phyloP scores from a whole-genome alignment of 768 basidiomycete genomes.

The Leccinum longicurvipes region DNA sequence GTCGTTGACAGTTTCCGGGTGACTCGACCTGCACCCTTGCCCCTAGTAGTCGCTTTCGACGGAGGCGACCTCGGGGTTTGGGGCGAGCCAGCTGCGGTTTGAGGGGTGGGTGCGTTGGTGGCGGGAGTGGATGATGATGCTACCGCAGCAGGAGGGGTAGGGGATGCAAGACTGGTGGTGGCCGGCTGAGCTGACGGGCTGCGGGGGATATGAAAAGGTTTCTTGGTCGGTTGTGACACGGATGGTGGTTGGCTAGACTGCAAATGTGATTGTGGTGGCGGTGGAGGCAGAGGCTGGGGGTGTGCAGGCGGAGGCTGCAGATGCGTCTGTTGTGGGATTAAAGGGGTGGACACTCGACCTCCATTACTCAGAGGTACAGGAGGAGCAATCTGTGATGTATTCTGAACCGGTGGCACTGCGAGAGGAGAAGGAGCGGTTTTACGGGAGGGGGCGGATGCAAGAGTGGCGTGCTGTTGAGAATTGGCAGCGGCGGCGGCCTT shows the following conservation, averaged over 20 bases:
- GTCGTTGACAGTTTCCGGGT: conserved; percentile 31
- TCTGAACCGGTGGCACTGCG: conserved; percentile 18
- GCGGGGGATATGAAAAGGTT: conserved; percentile 15
- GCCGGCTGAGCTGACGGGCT: conserved; percentile 22
- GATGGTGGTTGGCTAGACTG: conserved; percentile 4
- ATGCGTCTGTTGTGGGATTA: conserved; percentile 10
- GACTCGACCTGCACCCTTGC: conserved; percentile 34
- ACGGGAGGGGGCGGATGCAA: conserved; percentile 1
- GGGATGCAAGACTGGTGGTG: conserved; percentile 17
- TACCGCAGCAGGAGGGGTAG: conserved; percentile 45
- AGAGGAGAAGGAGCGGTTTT: conserved; percentile 5
- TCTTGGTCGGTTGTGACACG: conserved; percentile 15
- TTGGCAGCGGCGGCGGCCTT: conserved; percentile 11
- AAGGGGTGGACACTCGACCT: conserved; percentile 29
- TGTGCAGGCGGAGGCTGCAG: conserved; percentile 7
- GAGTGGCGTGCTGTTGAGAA: conserved; percentile 3
- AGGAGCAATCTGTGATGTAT: conserved; percentile 17
- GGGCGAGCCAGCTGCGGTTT: conserved; percentile 50
- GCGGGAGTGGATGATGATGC: conserved; percentile 51
- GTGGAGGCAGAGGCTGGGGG: conserved; percentile 3
- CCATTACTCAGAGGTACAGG: conserved; percentile 24
- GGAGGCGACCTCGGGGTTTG: conserved; percentile 72
- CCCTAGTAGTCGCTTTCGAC: conserved; percentile 46
- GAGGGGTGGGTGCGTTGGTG: conserved; percentile 39
- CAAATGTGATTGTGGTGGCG: conserved; percentile 7